Evolutionary conservation across 495 filamentous ascomycete genomes (phyloP).

Genomic region (Xylaria longipes): DNA sequence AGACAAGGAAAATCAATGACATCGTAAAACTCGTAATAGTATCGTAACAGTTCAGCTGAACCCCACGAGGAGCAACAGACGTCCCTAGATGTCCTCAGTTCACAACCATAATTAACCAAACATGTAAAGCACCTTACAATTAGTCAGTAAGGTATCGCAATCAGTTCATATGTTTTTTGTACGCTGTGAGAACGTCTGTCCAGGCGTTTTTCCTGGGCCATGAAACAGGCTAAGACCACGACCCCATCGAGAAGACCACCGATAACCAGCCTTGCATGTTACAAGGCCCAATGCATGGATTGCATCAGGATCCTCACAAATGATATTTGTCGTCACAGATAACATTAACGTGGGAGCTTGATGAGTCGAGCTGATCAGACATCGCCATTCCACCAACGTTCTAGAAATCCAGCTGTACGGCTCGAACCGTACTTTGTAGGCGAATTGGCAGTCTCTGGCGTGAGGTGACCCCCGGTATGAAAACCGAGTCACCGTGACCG

Average conservation of each 20-base stretch:
- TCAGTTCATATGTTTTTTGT: not conserved
- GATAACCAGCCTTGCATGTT: not conserved
- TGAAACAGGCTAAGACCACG: too few species aligned
- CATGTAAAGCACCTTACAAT: not conserved
- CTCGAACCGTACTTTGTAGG: constrained; percentile 12
- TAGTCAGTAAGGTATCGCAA: not conserved
- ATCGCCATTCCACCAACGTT: constrained; percentile 8
- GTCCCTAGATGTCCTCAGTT: not conserved
- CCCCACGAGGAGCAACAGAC: not conserved
- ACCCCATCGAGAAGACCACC: not conserved
- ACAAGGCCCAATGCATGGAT: constrained; percentile 1
- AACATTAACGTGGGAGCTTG: not conserved
- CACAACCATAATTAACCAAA: not conserved
- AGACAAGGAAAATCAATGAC: constrained; percentile 2
- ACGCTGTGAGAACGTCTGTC: not conserved
- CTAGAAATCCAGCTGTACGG: constrained; percentile 11
- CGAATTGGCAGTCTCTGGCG: not conserved
- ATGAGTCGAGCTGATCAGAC: not conserved
- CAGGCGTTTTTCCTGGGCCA: not conserved
- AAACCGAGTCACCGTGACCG: not conserved
- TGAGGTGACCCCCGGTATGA: not conserved
- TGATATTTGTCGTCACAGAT: constrained; percentile 3
- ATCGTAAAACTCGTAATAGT: not conserved
- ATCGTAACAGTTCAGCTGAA: not conserved
- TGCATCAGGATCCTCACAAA: constrained; percentile 11